Conservation (phyloP, 1,284 basidiomycete species). For the Ganoderma multipileum region DNA sequence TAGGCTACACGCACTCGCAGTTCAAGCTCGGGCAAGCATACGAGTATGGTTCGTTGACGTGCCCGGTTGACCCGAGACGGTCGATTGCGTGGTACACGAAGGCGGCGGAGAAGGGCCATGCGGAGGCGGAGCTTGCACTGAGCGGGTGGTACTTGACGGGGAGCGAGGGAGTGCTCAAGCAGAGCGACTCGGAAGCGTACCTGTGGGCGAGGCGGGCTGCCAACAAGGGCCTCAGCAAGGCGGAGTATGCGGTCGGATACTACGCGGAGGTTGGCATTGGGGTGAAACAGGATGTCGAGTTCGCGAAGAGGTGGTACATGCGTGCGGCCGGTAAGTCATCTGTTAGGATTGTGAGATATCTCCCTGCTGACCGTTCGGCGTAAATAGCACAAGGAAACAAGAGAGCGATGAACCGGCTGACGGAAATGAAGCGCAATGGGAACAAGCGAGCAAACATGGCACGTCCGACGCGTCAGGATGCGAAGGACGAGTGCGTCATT, state of each 20-base stretch:
- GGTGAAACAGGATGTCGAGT: conserved; percentile 93
- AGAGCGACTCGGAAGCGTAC: conserved; percentile 97
- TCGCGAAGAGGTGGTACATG: conserved; percentile 99
- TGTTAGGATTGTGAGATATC: background rate
- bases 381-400: conserved; percentile 89
- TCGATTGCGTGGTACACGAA: conserved; percentile 99
- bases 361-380: background rate
- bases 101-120: conserved; percentile 94
- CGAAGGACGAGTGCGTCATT: conserved; percentile 91
- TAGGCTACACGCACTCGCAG: conserved; percentile 94
- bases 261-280: conserved; percentile 99
- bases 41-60: conserved; percentile 91
- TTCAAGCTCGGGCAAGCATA: conserved; percentile 96
- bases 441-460: conserved; percentile 75
- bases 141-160: conserved; percentile 98
- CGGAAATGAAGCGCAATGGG: conserved; percentile 87
- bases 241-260: conserved; percentile 96
- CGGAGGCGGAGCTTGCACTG: conserved; percentile 94
- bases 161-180: conserved; percentile 94
- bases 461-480: conserved; percentile 90
- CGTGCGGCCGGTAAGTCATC: conserved; percentile 84
- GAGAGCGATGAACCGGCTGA: conserved; percentile 92
- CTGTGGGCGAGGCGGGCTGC: conserved; percentile 95
- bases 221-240: conserved; percentile 92
- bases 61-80: conserved; percentile 90